A percentile compares a stretch with the other conserved stretches of the same genome.
Conservation (phyloP, 2,329 filamentous ascomycete species). For the Cercospora sesami region DNA sequence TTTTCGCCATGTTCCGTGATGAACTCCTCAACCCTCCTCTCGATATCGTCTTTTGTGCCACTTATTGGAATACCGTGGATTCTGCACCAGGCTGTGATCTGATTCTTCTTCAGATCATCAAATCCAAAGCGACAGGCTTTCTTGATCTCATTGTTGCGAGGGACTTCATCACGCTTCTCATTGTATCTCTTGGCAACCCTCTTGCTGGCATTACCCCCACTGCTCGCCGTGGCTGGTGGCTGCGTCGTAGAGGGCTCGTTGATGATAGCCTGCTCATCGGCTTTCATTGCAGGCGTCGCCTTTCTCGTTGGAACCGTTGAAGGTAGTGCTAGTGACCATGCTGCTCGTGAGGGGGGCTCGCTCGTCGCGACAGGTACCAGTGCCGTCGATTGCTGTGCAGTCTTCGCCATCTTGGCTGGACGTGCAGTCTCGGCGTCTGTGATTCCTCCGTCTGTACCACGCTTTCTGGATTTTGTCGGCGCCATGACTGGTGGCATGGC, state of each 20-base stretch:
- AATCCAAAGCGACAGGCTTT: background rate
- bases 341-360: background rate
- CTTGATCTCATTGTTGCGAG: background rate
- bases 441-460: background rate
- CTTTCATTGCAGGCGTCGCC: background rate
- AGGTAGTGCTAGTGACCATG: background rate
- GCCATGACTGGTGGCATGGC: background rate
- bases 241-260: background rate
- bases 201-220: background rate
- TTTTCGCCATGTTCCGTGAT: background rate
- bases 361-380: background rate
- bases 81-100: slow-evolving; percentile 5
- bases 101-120: background rate
- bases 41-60: slow-evolving; percentile 3
- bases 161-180: background rate
- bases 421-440: background rate
- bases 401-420: background rate
- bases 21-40: slow-evolving; percentile 9
- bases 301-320: background rate
- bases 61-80: background rate
- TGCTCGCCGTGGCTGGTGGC: background rate
- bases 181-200: background rate
- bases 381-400: background rate
- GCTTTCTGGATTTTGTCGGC: background rate
- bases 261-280: background rate